Conservation (phyloP, 176 grass and related monocot species). For the Pontederia crassipes region DNA sequence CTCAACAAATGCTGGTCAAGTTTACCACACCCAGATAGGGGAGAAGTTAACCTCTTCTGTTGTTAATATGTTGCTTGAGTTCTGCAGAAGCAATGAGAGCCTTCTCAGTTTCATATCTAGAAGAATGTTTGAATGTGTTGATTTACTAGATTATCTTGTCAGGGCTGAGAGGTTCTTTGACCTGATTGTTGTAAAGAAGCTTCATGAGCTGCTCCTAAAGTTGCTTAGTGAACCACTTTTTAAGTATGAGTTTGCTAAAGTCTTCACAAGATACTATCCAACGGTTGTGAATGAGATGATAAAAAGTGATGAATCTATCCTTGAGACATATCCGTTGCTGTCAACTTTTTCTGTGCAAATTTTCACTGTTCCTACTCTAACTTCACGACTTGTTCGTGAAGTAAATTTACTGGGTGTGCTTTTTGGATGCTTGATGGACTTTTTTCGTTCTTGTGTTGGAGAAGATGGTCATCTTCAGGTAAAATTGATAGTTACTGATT, state of each 20-base stretch:
- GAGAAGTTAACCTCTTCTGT: conserved; percentile 52
- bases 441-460: conserved; percentile 60
- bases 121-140: conserved; percentile 40
- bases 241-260: conserved; percentile 79
- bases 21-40: conserved; percentile 21
- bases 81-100: conserved; percentile 63
- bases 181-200: conserved; percentile 51
- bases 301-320: conserved; percentile 29
- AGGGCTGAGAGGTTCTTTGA: conserved; percentile 60
- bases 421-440: conserved; percentile 55
- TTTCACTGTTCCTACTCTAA: conserved; percentile 75
- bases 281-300: conserved; percentile 43
- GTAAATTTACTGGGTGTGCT: conserved; percentile 62
- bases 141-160: conserved; percentile 43
- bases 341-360: conserved; percentile 82
- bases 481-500: conserved; percentile 9
- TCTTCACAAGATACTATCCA: conserved; percentile 65
- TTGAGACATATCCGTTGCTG: conserved; percentile 53
- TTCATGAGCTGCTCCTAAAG: conserved; percentile 79
- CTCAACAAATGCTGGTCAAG: conserved; percentile 1
- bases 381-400: conserved; percentile 56
- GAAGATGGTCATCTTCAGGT: conserved; percentile 77
- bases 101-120: conserved; percentile 72
- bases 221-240: conserved; percentile 74
- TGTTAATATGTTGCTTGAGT: conserved; percentile 56